Percentiles rank a stretch among this genome's conserved stretches.
Evolutionary conservation across 805 yeast species (phyloP).

Genomic region (Cyberlindnera nakhonratchasimensis): DNA sequence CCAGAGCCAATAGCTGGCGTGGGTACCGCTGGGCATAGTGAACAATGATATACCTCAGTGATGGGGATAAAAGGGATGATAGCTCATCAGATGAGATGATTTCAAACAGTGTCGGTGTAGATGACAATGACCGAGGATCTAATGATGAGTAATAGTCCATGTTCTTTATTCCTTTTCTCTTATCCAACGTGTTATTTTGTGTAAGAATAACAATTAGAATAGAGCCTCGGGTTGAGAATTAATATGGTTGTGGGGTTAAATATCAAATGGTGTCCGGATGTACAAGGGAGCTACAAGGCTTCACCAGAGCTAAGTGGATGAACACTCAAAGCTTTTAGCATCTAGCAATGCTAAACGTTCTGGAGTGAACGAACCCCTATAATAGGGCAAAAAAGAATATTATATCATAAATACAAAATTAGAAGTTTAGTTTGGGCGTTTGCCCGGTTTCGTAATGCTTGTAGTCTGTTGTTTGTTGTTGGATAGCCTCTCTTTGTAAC

Average conservation of each 20-base stretch:
- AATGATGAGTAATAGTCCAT: conserved; percentile 82
- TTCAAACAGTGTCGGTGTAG: conserved; percentile 86
- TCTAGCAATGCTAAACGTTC: too few relatives aligned
- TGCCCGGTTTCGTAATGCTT: too few relatives aligned
- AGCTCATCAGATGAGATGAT: conserved; percentile 78
- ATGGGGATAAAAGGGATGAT: conserved; percentile 73
- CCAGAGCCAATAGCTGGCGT: conserved; percentile 52
- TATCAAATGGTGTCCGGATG: neutral
- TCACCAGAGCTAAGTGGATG: too few relatives aligned
- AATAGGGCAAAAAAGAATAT: neutral
- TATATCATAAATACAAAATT: too few relatives aligned
- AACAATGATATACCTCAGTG: conserved; percentile 72
- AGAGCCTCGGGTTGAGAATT: neutral
- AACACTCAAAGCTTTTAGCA: too few relatives aligned
- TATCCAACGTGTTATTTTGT: neutral
- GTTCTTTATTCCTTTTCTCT: neutral
- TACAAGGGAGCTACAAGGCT: too few relatives aligned
- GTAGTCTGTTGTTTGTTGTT: too few relatives aligned
- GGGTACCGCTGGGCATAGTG: conserved; percentile 83
- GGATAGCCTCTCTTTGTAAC: too few relatives aligned
- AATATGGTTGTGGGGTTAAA: neutral
- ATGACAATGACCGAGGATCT: conserved; percentile 71
- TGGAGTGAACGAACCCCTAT: too few relatives aligned
- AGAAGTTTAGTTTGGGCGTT: too few relatives aligned
- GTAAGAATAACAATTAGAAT: neutral